Base-by-base conservation (phyloP, 2,329 filamentous ascomycete genomes). In the Ceratocystis eucalypticola region DNA sequence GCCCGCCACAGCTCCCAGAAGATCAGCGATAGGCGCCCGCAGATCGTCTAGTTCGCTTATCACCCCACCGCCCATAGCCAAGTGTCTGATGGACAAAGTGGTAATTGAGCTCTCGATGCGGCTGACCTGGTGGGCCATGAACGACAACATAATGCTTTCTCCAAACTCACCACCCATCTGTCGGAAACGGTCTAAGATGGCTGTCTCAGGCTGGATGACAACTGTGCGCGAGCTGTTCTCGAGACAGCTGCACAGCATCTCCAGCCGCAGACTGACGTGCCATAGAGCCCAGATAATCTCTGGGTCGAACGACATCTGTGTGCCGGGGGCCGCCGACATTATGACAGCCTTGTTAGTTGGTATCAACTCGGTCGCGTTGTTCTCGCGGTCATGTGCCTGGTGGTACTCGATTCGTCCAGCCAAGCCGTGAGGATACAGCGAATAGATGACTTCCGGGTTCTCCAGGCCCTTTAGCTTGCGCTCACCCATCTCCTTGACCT, bases 401-500 rank as follows among this genome's bases (percentile, higher is more conserved):
- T 92, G 89, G 46, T 87, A 82, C 15, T 88, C 83, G 68, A 91
- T 86, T 68, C 94, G 88, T 48, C 90, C 91, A 12, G 89, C 85
- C 41, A 99, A 83, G 0, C 88, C 84, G 74, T 96, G 91, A 1
- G 94, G 93, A 74, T 96, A 99, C 74, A 99, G 88, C 67, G 96
- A 86, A 76, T 96, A 97, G 71, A 99, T 88, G 68, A 91, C 88
- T 75, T 99, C 94, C 0, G 94, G 93, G 73, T 99, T 99, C 76
- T 99, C 94, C 12, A 99, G 85, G 37, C 94, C 94, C 77, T 99
- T 99, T 66, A 99, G 81, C 73, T 96, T 96, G 70, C 88, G 88
- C 76, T 97, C 92, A 62, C 94, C 94, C 74, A 96, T 88, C 72
- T 96, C 92, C 76, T 96, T 96, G 73, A 97, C 91, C 74, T 96